A percentile compares a stretch with the other conserved stretches of the same genome.
Conservation (phyloP, 2,329 filamentous ascomycete genomes). For the Colletotrichum gloeosporioides region DNA sequence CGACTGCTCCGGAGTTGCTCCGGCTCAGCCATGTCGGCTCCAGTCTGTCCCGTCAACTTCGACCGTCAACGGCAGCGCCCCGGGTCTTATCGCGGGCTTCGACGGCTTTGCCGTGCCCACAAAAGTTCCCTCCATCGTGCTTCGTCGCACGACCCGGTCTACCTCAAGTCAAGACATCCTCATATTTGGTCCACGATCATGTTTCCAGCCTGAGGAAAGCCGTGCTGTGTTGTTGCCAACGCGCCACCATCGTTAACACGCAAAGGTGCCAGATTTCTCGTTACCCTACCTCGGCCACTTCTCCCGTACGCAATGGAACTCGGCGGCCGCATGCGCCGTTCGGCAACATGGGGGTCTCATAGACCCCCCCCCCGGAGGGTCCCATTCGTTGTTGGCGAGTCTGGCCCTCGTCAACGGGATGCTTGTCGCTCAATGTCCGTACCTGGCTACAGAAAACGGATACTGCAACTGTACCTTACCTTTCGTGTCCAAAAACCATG, state of each 20-base stretch:
- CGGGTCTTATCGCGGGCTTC: background rate
- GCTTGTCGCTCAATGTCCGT: constrained; percentile 6
- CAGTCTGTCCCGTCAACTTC: background rate
- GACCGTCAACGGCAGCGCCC: background rate
- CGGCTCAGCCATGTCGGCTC: background rate
- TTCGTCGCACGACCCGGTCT: background rate
- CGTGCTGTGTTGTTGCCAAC: background rate
- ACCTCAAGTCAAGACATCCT: background rate
- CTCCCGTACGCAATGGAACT: constrained; percentile 7
- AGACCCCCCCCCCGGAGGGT: background rate
- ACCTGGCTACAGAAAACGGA: background rate
- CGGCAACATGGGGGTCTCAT: background rate
- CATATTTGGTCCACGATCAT: background rate
- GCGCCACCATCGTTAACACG: background rate
- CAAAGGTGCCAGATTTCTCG: constrained; percentile 3
- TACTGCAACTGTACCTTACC: constrained; percentile 1
- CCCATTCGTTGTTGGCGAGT: background rate
- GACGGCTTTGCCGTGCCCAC: background rate
- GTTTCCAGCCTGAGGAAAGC: background rate
- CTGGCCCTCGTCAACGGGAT: background rate
- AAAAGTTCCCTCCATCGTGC: background rate
- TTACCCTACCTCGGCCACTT: background rate
- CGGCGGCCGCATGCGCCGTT: constrained; percentile 12
- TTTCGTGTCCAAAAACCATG: background rate
- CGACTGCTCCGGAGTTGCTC: background rate